Base-by-base conservation (phyloP, 2,329 filamentous ascomycete genomes). In the Pleomassaria siparia region DNA sequence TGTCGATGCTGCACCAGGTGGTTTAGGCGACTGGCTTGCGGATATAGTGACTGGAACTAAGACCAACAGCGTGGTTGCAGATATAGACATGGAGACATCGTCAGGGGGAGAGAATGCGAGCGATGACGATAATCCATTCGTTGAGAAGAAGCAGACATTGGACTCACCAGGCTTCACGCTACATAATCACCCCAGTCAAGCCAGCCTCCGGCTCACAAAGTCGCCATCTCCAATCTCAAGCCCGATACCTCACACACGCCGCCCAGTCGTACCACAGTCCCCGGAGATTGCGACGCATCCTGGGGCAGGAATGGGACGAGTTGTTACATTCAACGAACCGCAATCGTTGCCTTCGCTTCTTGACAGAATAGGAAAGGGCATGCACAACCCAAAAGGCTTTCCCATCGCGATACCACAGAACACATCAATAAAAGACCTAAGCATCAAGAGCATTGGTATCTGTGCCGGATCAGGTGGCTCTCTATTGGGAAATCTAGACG, bases 21-120 rank as follows among this genome's bases (percentile, higher is more conserved):
- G 94, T 3, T 82, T 99, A 58, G 95, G 91, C 65, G 89, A 95
- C 69, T 99, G 92, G 92, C 84, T 99, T 9, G 90, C 89, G 50
- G 88, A 95, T 64, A 86, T 95, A 40, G 83, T 96, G 16, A 85
- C 86, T 2, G 85, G 83, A 25, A 77, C 74, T 26, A 71, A 70
- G 10, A 49, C 41, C 2, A 16, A n/a, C 21, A 24, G 39, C 4
- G 39, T 48, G 8, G 40, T 37, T 8, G 15, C 44, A 33, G 44
- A 49, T 9, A 44, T 47, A 40, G 50, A 52, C 11, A 33, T 50
- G 13, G 44, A 47, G 20, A 36, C 51, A 45, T 21, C 47, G 20
- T 26, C 47, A 36, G 35, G 40, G 13, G 47, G 46, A 2, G 49
- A 53, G 18, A 58, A 54, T n/a, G n/a, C n/a, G n/a, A n/a, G n/a